Evolutionary conservation across 768 basidiomycete genomes (phyloP).

Genomic region (Tricholoma hemisulphureum): DNA sequence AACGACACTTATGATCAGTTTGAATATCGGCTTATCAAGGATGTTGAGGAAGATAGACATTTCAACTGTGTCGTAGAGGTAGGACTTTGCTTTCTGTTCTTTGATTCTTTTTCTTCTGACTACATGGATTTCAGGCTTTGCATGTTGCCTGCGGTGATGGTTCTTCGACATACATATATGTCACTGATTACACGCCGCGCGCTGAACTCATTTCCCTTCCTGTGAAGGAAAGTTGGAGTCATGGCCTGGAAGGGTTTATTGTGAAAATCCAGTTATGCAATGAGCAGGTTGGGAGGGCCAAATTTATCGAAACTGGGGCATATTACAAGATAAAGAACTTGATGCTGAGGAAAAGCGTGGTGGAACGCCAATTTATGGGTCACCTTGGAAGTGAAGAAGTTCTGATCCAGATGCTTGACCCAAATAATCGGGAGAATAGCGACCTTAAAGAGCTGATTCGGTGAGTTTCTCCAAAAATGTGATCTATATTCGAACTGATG

Average conservation of each 20-base stretch:
- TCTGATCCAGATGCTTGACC: constrained; percentile 44
- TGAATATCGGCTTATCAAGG: constrained; percentile 46
- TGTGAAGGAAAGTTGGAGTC: constrained; percentile 36
- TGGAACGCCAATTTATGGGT: constrained; percentile 36
- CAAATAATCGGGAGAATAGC: constrained; percentile 34
- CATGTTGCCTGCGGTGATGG: constrained; percentile 33
- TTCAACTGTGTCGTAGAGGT: constrained; percentile 65
- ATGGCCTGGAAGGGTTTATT: constrained; percentile 48
- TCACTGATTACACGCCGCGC: constrained; percentile 66
- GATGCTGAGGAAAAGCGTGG: constrained; percentile 39
- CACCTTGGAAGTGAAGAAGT: constrained; percentile 45
- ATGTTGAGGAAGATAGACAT: constrained; percentile 41
- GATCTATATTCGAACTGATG: not conserved
- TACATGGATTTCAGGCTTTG: constrained; percentile 41
- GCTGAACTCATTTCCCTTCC: constrained; percentile 35
- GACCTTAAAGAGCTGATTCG: constrained; percentile 40
- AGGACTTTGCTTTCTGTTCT: constrained; percentile 2
- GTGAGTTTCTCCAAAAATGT: constrained; percentile 28
- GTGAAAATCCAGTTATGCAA: constrained; percentile 53
- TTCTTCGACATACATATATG: constrained; percentile 43
- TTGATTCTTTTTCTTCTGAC: not conserved
- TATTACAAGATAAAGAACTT: constrained; percentile 52
- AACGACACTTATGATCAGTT: constrained; percentile 30
- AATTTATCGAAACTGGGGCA: constrained; percentile 37
- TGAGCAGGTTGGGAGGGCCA: constrained; percentile 41